phyloP scores from a whole-genome alignment of 331 rosid species.

The Quercus phellos region DNA sequence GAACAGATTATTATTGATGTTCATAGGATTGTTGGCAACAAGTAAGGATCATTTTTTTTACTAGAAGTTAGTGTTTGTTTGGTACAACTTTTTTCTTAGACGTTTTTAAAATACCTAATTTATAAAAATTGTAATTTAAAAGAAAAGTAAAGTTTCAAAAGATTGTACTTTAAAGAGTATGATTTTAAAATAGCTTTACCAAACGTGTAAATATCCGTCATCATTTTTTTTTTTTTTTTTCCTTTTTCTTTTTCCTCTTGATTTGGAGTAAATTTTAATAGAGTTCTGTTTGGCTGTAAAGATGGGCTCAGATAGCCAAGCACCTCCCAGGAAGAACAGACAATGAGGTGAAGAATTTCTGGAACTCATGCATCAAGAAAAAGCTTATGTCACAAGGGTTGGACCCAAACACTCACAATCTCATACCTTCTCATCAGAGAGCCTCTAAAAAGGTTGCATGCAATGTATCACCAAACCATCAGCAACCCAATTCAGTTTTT shows the following conservation, averaged over 20 bases:
- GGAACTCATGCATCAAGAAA: slow-evolving; percentile 79
- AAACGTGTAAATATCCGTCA: no score
- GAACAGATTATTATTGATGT: slow-evolving; percentile 72
- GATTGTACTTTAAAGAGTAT: no score
- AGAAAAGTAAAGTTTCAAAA: no score
- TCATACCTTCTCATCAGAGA: slow-evolving; percentile 41
- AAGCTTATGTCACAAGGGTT: slow-evolving; percentile 70
- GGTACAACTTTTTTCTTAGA: no score
- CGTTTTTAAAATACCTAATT: no score
- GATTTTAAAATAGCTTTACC: no score
- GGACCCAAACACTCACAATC: slow-evolving; percentile 76
- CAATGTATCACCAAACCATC: slow-evolving; percentile 21
- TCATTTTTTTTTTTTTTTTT: not conserved
- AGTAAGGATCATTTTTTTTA: slow-evolving; percentile 25
- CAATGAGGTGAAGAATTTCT: slow-evolving; percentile 84
- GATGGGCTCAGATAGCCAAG: slow-evolving; percentile 86
- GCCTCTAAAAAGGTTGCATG: not conserved
- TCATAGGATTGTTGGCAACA: slow-evolving; percentile 76
- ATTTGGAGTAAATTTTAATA: not conserved
- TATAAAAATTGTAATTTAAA: no score
- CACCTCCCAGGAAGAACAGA: slow-evolving; percentile 87
- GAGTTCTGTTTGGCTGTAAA: not conserved
- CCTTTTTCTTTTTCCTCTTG: not conserved
- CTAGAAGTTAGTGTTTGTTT: no score
- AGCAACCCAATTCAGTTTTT: slow-evolving; percentile 36